Conservation (phyloP, 2,329 filamentous ascomycete genomes). For the Curvularia sp. region DNA sequence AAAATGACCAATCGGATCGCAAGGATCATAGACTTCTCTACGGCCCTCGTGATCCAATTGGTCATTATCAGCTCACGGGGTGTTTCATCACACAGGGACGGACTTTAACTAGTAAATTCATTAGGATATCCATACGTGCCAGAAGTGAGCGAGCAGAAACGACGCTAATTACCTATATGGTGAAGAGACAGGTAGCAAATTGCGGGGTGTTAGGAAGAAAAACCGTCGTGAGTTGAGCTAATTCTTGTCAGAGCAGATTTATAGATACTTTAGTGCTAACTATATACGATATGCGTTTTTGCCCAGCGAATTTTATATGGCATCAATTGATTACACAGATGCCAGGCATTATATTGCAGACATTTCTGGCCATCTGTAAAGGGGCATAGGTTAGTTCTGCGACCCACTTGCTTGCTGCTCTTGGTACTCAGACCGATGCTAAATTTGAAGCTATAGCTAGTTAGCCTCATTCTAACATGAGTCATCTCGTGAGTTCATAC, state of each 20-base stretch:
- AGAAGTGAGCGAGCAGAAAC: slow-evolving; percentile 6
- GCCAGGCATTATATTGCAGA: slow-evolving; percentile 1
- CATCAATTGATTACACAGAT: not conserved
- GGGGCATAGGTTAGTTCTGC: not conserved
- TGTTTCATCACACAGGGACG: not conserved
- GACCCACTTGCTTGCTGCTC: slow-evolving; percentile 10
- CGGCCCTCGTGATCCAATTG: not conserved
- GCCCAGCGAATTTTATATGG: not conserved
- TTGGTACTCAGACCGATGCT: slow-evolving; percentile 6
- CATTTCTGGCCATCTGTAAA: slow-evolving; percentile 8
- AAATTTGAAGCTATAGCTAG: slow-evolving; percentile 7
- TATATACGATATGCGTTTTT: not conserved
- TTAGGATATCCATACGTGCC: slow-evolving; percentile 6
- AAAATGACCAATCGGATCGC: slow-evolving; percentile 1
- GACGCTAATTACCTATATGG: slow-evolving; percentile 15
- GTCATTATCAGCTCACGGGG: not conserved
- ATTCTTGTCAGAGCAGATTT: slow-evolving; percentile 10
- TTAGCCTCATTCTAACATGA: slow-evolving; percentile 10
- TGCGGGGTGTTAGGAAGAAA: slow-evolving; percentile 5
- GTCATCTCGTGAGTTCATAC: slow-evolving; percentile 6
- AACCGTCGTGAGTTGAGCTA: slow-evolving; percentile 2
- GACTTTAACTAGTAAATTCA: slow-evolving; percentile 4
- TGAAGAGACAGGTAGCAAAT: slow-evolving; percentile 13
- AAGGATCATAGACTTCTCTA: slow-evolving; percentile 1
- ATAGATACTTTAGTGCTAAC: slow-evolving; percentile 1